These are phyloP conservation scores for Cerioporus squamosus DNA, from an alignment of 1,284 basidiomycete genomes.

Conservation along the genomic window DNA sequence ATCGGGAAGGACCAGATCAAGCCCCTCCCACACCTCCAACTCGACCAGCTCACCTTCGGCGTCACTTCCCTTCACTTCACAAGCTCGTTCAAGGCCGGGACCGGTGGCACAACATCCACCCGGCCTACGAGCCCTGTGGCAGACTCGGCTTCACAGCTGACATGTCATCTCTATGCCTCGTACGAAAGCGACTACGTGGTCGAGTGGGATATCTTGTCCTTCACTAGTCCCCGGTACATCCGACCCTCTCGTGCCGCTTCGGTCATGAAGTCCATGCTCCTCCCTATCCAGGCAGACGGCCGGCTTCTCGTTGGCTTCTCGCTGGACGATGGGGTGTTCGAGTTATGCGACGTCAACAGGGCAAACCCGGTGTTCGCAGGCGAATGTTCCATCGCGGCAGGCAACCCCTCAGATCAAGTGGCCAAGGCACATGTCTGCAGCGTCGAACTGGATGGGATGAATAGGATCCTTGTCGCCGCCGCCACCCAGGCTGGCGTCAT, in stretches of 20 bases:
- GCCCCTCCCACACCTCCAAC: slow-evolving; percentile 47
- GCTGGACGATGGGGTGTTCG: slow-evolving; percentile 65
- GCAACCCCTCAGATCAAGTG: slow-evolving; percentile 58
- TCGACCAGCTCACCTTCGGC: slow-evolving; percentile 50
- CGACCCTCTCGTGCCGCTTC: slow-evolving; percentile 47
- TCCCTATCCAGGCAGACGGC: slow-evolving; percentile 49
- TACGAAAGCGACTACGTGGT: slow-evolving; percentile 63
- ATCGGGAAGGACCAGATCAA: slow-evolving; percentile 46
- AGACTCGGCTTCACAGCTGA: slow-evolving; percentile 12
- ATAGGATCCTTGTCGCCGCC: slow-evolving; percentile 61
- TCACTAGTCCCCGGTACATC: slow-evolving; percentile 43
- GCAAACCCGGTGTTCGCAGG: slow-evolving; percentile 41
- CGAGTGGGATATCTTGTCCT: slow-evolving; percentile 53
- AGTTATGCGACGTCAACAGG: slow-evolving; percentile 59
- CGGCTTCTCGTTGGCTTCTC: slow-evolving; percentile 60
- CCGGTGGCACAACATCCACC: slow-evolving; percentile 33
- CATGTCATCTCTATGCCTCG: slow-evolving; percentile 50
- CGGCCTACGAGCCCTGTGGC: slow-evolving; percentile 33
- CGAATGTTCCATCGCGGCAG: slow-evolving; percentile 56
- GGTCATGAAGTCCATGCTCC: slow-evolving; percentile 52
- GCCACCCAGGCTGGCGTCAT: slow-evolving; percentile 71
- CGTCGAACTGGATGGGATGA: slow-evolving; percentile 52
- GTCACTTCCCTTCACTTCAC: slow-evolving; percentile 56
- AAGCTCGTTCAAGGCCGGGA: slow-evolving; percentile 21
- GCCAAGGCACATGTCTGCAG: slow-evolving; percentile 55